Evolutionary conservation across 129 eudicot species (phyloP).

Genomic region (Chrysanthemum lavandulifolium): DNA sequence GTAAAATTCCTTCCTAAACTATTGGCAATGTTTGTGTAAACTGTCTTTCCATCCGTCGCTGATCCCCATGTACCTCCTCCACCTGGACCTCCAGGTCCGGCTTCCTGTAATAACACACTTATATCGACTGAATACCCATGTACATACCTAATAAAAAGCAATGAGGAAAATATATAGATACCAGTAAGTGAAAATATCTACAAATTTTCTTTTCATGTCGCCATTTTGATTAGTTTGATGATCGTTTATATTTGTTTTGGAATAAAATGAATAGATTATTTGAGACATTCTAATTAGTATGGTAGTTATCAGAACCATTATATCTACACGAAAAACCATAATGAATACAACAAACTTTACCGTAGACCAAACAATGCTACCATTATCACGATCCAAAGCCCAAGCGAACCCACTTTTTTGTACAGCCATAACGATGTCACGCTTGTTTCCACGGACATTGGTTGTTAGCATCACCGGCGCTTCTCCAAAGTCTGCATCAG

Average conservation of each 20-base stretch:
- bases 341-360: conserved; percentile 32
- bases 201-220: neutral
- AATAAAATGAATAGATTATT: no score
- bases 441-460: conserved; percentile 19
- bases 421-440: conserved; percentile 64
- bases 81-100: conserved; percentile 64
- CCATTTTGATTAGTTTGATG: neutral
- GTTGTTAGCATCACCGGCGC: conserved; percentile 70
- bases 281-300: neutral
- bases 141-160: no score
- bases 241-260: no score
- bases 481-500: conserved; percentile 82
- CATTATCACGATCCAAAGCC: conserved; percentile 70
- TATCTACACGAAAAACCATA: neutral
- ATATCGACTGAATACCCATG: neutral
- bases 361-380: conserved; percentile 62
- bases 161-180: no score
- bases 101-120: conserved; percentile 36
- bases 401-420: conserved; percentile 89
- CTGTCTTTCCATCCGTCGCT: conserved; percentile 51
- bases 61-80: conserved; percentile 87
- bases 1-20: conserved; percentile 33
- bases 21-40: conserved; percentile 69
- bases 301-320: neutral
- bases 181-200: no score